Evolutionary conservation across 1,284 basidiomycete species (phyloP), one percentile per base, ranked within the genome.

Genomic region (Athelia sp.): DNA sequence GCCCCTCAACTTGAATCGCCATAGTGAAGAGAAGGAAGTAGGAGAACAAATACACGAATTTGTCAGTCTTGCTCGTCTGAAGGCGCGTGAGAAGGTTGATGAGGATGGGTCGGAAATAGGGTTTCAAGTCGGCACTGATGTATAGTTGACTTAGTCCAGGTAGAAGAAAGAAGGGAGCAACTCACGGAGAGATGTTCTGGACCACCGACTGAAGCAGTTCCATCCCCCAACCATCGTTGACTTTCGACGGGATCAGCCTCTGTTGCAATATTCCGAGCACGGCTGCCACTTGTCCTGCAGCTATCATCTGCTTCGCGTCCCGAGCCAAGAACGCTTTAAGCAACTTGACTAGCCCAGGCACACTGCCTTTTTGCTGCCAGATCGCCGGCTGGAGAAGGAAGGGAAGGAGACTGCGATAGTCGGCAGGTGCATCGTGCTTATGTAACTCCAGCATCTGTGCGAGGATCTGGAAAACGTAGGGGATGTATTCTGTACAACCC

Each of bases 391-490:
- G 92, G 31, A 98, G 81, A 18, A 99, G 77, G 57, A 94, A 86
- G 0, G 85, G 85, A 1, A 98, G 75, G 4, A 99, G 75, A 17
- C 77, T 71, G 31, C 84, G 82, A 70, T 98, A 99, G 50, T 87
- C 81, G 1, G 75, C 70, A 0, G 96, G 93, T 8, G 97, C 73
- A 22, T 71, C 69, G 1, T 71, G 64, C 0, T 71, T 69, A 60
- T 96, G 94, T 9, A 93, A 73, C 57, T 95, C 91, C 32, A 99
- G 84, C 78, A 99, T 93, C 66, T 99, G 96, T 0, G 94, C 90
- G 26, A 98, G 82, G 57, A 99, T 84, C 65, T 99, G 97, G 78
- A 99, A 98, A 47, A 93, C 90, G 65, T 96, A 99, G 1, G 96
- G 96, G 47, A 97, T 89, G 64, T 98, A 99, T 71, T 98, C 96